These are phyloP conservation scores for Aspergillus sp. DNA, from an alignment of 2,329 filamentous ascomycete species.

Conservation along the genomic window DNA sequence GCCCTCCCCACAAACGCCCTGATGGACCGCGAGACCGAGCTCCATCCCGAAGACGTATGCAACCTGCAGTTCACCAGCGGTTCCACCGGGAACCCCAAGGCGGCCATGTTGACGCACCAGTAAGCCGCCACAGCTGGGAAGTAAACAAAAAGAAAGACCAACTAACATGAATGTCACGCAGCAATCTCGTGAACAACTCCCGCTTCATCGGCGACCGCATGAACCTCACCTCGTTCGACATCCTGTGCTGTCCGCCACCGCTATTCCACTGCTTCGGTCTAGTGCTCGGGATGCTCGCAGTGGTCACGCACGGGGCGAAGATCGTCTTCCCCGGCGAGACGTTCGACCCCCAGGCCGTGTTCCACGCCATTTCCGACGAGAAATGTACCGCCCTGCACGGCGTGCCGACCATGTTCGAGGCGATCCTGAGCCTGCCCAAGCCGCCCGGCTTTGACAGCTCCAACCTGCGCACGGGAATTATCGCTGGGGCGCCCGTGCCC, in stretches of 20 bases:
- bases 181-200: slow-evolving; percentile 58
- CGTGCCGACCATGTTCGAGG: slow-evolving; percentile 82
- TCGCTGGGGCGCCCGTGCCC: slow-evolving; percentile 75
- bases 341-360: slow-evolving; percentile 66
- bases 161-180: slow-evolving; percentile 12
- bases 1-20: slow-evolving; percentile 51
- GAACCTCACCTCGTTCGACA: slow-evolving; percentile 63
- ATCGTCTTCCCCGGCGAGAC: slow-evolving; percentile 74
- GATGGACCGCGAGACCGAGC: slow-evolving; percentile 51
- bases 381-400: slow-evolving; percentile 73
- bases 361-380: slow-evolving; percentile 65
- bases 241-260: slow-evolving; percentile 77
- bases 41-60: slow-evolving; percentile 65
- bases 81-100: slow-evolving; percentile 71
- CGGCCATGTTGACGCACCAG: slow-evolving; percentile 71
- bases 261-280: slow-evolving; percentile 85
- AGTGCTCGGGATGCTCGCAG: slow-evolving; percentile 70
- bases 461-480: slow-evolving; percentile 69
- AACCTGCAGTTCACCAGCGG: slow-evolving; percentile 74
- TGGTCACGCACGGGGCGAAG: slow-evolving; percentile 70
- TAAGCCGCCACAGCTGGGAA: slow-evolving; percentile 26
- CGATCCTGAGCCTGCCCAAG: slow-evolving; percentile 51
- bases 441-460: slow-evolving; percentile 48
- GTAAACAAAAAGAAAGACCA: neutral
- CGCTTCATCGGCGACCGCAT: slow-evolving; percentile 73